Evolutionary conservation across 768 basidiomycete species (phyloP).

Genomic region (Calocybe cyanea): DNA sequence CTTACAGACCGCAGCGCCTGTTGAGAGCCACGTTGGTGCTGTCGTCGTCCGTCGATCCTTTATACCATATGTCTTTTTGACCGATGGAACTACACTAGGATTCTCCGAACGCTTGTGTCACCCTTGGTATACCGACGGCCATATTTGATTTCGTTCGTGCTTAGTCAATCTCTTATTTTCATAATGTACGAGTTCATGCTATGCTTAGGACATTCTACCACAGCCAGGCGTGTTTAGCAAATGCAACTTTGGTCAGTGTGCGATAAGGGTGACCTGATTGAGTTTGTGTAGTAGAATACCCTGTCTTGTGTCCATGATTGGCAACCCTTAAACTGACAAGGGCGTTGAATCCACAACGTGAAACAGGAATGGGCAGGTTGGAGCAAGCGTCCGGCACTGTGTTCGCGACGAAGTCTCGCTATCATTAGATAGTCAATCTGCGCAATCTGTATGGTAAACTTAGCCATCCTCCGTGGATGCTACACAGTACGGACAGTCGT

Average conservation of each 20-base stretch:
- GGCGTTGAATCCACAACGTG: no score
- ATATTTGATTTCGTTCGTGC: conserved; percentile 67
- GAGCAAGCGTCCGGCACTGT: no score
- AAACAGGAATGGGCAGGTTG: no score
- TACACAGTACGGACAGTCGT: no score
- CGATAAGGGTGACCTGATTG: conserved; percentile 39
- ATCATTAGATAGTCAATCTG: no score
- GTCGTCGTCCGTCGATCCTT: conserved; percentile 49
- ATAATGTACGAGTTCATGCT: neutral
- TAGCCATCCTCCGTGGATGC: no score
- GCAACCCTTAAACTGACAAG: no score
- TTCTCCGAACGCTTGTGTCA: conserved; percentile 77
- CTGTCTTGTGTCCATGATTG: no score
- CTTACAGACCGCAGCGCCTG: conserved; percentile 60
- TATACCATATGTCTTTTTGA: neutral
- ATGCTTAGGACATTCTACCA: conserved; percentile 59
- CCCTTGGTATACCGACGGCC: conserved; percentile 67
- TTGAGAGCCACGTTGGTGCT: conserved; percentile 62
- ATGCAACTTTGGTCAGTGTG: conserved; percentile 60
- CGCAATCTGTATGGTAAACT: no score
- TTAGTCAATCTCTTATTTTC: neutral
- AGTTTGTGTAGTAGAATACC: no score
- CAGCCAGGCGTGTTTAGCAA: conserved; percentile 59
- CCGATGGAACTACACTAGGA: conserved; percentile 37
- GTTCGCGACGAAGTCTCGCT: no score